phyloP scores from a whole-genome alignment of 2,329 filamentous ascomycete species.

The Beauveria sp. region DNA sequence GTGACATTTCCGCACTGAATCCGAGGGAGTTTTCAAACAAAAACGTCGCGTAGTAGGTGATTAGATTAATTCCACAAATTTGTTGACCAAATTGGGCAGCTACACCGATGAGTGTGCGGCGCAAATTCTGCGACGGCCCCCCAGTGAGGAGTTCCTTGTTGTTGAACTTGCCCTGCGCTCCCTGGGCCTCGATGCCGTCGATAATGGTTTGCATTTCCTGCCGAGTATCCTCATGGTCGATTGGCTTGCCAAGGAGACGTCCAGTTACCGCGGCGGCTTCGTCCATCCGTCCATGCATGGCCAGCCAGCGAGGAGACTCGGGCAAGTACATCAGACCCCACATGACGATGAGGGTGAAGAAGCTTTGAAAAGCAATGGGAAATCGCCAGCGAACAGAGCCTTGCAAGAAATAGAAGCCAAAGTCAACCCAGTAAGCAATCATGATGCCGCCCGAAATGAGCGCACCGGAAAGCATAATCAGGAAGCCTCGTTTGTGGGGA shows the following conservation, averaged over 20 bases:
- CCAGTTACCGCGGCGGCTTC: conserved; percentile 20
- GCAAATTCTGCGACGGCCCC: conserved; percentile 31
- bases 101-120: conserved; percentile 38
- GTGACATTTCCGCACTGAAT: conserved; percentile 36
- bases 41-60: conserved; percentile 35
- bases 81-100: conserved; percentile 42
- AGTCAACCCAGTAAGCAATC: conserved; percentile 25
- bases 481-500: conserved; percentile 20
- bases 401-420: conserved; percentile 24
- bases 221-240: conserved; percentile 19
- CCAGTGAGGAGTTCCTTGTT: conserved; percentile 32
- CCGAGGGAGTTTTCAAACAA: conserved; percentile 35
- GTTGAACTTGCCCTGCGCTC: conserved; percentile 21
- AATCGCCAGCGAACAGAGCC: conserved; percentile 26
- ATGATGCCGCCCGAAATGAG: conserved; percentile 23
- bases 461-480: conserved; percentile 21
- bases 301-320: conserved; percentile 37
- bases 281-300: conserved; percentile 28
- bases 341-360: conserved; percentile 37
- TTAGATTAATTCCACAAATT: conserved; percentile 39
- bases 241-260: conserved; percentile 18
- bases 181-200: conserved; percentile 21
- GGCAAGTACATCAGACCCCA: conserved; percentile 45
- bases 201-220: conserved; percentile 37
- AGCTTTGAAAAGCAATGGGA: conserved; percentile 24